These are phyloP conservation scores for Protomyces inundatus DNA, from an alignment of 1,139 yeast genomes.

Conservation along the genomic window DNA sequence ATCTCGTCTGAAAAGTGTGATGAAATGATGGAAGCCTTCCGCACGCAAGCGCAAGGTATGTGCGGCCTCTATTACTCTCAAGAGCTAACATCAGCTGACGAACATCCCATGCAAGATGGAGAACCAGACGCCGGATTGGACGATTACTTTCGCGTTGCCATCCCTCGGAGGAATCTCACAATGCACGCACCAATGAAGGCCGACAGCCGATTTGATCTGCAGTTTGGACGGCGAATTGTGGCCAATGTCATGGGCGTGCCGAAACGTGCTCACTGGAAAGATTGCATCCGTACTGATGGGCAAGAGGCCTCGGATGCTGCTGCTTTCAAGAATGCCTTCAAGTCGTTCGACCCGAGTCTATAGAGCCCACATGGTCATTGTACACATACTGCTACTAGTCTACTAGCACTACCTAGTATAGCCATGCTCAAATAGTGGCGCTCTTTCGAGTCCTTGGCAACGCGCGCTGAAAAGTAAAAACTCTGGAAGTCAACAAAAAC, in stretches of 20 bases:
- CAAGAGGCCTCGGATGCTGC: constrained; percentile 61
- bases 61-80: not conserved
- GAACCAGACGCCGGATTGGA: constrained; percentile 2
- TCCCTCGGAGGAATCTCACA: constrained; percentile 24
- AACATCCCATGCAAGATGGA: constrained; percentile 3
- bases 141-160: constrained; percentile 32
- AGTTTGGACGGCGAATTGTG: constrained; percentile 70
- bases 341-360: constrained; percentile 41
- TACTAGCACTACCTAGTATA: too few species aligned
- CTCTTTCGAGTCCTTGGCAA: too few species aligned
- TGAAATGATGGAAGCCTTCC: constrained; percentile 30
- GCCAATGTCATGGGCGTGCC: constrained; percentile 57
- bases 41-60: constrained; percentile 32
- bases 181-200: constrained; percentile 33
- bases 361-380: too few species aligned
- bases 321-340: constrained; percentile 50
- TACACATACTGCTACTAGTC: too few species aligned
- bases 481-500: too few species aligned
- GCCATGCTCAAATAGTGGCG: too few species aligned
- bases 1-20: constrained; percentile 33
- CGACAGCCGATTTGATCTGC: constrained; percentile 51
- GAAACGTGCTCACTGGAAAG: constrained; percentile 66
- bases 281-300: constrained; percentile 55
- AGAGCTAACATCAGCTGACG: not conserved
- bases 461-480: too few species aligned